A percentile compares a stretch with the other conserved stretches of the same genome.
Evolutionary conservation across 2,329 filamentous ascomycete genomes (phyloP).

Genomic region (Beauveria varroae): DNA sequence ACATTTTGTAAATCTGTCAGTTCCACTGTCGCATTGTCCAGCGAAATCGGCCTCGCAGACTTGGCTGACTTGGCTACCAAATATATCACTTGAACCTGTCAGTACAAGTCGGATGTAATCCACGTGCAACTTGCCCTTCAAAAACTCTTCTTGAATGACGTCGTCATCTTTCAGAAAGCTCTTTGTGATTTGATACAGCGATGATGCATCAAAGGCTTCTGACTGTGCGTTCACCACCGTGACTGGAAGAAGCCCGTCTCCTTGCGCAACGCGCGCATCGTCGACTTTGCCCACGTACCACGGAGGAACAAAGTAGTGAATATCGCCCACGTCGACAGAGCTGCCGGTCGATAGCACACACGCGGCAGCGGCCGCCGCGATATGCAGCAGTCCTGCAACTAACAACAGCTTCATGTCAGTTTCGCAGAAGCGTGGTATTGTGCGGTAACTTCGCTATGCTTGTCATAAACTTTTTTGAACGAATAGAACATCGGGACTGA

Average conservation of each 20-base stretch:
- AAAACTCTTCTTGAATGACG: constrained; percentile 13
- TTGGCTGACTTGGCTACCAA: background rate
- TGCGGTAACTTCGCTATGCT: background rate
- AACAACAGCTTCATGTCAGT: background rate
- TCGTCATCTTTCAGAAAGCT: constrained; percentile 9
- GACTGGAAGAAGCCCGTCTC: background rate
- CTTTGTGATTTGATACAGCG: background rate
- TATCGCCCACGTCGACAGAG: constrained; percentile 8
- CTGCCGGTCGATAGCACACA: constrained; percentile 7
- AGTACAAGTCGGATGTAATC: background rate
- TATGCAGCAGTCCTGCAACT: background rate
- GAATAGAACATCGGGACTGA: background rate
- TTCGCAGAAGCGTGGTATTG: background rate
- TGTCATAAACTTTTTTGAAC: background rate
- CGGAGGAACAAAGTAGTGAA: constrained; percentile 14
- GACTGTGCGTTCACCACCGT: background rate
- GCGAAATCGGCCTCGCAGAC: background rate
- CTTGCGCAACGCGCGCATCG: background rate
- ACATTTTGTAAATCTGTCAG: background rate
- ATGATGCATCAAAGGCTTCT: background rate
- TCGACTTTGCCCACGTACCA: constrained; percentile 5
- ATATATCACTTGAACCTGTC: background rate
- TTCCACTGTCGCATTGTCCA: background rate
- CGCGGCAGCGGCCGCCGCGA: background rate
- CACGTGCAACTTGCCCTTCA: constrained; percentile 4